phyloP scores from a whole-genome alignment of 106 monocot species.

The Posidonia australis region DNA sequence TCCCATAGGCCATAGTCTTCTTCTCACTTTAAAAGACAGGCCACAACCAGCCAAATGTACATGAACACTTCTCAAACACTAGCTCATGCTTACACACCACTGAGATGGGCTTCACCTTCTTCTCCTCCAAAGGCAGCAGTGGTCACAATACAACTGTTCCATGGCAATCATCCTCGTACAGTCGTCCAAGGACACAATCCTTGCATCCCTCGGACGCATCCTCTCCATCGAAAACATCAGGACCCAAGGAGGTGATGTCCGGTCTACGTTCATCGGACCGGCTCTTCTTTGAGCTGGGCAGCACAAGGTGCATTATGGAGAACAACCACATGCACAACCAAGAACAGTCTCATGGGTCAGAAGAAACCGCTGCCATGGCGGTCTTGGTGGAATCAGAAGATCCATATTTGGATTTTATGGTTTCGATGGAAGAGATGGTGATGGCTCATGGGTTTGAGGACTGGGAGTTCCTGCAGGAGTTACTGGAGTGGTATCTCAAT shows the following conservation, averaged over 20 bases:
- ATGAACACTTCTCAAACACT: no score
- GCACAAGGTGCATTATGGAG: neutral
- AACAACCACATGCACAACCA: neutral
- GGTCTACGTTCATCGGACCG: conserved; percentile 22
- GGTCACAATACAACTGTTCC: no score
- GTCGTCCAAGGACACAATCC: conserved; percentile 21
- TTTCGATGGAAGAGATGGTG: conserved; percentile 70
- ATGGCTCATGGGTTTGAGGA: conserved; percentile 29
- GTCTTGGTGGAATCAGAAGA: conserved; percentile 47
- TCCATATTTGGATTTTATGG: conserved; percentile 44
- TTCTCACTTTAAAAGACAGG: no score
- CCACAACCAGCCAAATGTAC: no score
- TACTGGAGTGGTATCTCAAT: conserved; percentile 55
- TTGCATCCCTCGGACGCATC: neutral
- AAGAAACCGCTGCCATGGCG: conserved; percentile 40
- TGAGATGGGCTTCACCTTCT: no score
- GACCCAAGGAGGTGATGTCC: neutral
- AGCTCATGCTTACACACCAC: no score
- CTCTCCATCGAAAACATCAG: no score
- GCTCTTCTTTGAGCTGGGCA: conserved; percentile 26
- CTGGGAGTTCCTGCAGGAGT: conserved; percentile 40
- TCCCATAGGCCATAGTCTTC: no score
- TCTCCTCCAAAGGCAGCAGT: conserved; percentile 14
- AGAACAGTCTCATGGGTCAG: conserved; percentile 6
- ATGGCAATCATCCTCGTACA: conserved; percentile 51